phyloP scores from a whole-genome alignment of 345 rosid genomes.

The Populus tremula region DNA sequence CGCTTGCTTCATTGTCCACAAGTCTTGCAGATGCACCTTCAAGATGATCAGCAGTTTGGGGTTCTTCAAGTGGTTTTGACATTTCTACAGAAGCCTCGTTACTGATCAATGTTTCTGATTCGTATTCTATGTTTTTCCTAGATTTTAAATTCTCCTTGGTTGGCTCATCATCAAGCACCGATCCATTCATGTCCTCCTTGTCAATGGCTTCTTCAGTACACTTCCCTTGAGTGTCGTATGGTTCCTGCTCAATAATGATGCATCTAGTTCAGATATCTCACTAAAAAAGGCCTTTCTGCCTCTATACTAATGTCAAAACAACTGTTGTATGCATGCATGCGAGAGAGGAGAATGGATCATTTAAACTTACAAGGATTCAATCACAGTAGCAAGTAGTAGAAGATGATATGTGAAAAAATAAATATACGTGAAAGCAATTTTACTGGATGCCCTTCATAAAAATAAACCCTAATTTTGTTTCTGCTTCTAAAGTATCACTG shows the following conservation, averaged over 20 bases:
- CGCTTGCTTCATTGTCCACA: slow-evolving; percentile 4
- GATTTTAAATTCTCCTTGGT: slow-evolving; percentile 13
- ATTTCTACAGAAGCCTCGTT: slow-evolving; percentile 5
- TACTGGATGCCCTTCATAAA: background rate
- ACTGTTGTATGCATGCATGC: background rate
- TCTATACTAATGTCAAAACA: background rate
- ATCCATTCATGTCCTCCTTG: background rate
- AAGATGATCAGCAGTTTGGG: slow-evolving; percentile 1
- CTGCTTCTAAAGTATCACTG: slow-evolving; percentile 11
- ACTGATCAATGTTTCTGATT: slow-evolving; percentile 5
- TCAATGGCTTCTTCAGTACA: slow-evolving; percentile 4
- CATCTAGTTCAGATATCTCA: slow-evolving; percentile 9
- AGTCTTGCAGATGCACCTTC: slow-evolving; percentile 2
- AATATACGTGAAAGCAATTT: background rate
- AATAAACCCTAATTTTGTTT: background rate
- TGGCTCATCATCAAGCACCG: background rate
- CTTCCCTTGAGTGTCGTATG: background rate
- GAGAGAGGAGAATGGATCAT: background rate
- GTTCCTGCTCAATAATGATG: slow-evolving; percentile 29
- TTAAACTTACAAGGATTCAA: background rate
- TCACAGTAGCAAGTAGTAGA: background rate
- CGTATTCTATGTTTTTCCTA: slow-evolving; percentile 4
- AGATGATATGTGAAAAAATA: background rate
- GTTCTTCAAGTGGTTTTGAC: slow-evolving; percentile 4
- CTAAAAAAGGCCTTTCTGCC: background rate